phyloP scores from a whole-genome alignment of 768 basidiomycete species.

The Crassisporium funariophilum region DNA sequence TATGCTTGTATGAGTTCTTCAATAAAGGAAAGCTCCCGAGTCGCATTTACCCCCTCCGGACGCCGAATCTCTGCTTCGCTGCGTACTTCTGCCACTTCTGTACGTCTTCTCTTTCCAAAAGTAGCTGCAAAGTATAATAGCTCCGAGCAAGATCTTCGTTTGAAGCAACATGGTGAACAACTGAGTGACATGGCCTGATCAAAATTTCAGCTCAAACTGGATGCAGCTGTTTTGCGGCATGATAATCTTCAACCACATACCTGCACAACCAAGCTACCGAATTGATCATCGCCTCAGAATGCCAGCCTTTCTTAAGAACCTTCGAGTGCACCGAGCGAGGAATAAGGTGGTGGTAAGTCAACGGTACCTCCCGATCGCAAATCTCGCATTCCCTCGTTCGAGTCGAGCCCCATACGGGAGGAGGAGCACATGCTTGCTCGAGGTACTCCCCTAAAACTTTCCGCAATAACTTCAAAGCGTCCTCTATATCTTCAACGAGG shows the following conservation, averaged over 20 bases:
- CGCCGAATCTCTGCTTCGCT: conserved; percentile 43
- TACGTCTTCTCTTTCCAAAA: conserved; percentile 56
- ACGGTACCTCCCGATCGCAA: conserved; percentile 54
- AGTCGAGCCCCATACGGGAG: conserved; percentile 54
- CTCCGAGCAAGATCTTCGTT: conserved; percentile 53
- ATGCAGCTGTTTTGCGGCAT: too few species aligned
- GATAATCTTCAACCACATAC: conserved; percentile 23
- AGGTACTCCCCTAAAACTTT: conserved; percentile 44
- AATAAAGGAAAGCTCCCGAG: too few species aligned
- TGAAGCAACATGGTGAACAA: conserved; percentile 50
- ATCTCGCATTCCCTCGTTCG: conserved; percentile 59
- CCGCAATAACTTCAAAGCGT: conserved; percentile 40
- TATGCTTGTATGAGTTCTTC: too few species aligned
- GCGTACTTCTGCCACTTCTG: conserved; percentile 59
- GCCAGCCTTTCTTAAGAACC: conserved; percentile 60
- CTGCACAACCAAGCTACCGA: conserved; percentile 65
- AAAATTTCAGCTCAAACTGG: not conserved
- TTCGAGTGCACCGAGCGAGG: conserved; percentile 56
- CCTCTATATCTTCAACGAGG: conserved; percentile 42
- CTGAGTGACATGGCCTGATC: conserved; percentile 45
- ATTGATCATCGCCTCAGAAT: conserved; percentile 51
- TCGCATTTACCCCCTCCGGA: conserved; percentile 15
- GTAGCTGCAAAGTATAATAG: conserved; percentile 51
- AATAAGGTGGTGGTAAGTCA: conserved; percentile 66
- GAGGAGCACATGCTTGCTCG: conserved; percentile 48